Conservation (phyloP, 192 early-diverging fungal genomes). For the Pilaira anomala region DNA sequence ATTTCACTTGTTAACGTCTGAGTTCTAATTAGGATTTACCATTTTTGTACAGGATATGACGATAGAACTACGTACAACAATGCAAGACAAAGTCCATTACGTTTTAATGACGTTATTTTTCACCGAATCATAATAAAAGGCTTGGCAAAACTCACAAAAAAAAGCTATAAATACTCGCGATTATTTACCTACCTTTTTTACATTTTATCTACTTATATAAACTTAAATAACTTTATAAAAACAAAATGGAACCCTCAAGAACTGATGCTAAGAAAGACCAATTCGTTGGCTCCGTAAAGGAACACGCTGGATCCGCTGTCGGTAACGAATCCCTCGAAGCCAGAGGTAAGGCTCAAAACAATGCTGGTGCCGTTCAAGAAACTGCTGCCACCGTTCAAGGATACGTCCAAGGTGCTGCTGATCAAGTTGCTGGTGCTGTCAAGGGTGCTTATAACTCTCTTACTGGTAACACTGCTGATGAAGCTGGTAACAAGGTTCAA, state of each 20-base stretch:
- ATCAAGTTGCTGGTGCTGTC: conserved; percentile 30
- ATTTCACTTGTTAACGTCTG: no score
- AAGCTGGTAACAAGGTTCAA: conserved; percentile 4
- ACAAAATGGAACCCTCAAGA: conserved; percentile 23
- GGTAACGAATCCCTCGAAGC: conserved; percentile 34
- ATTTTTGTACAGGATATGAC: no score
- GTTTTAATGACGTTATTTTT: no score
- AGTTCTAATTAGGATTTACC: no score
- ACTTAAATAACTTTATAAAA: no score
- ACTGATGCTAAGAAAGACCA: conserved; percentile 28
- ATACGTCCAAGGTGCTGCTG: conserved; percentile 25
- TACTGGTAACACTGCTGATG: conserved; percentile 16
- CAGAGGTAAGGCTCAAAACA: conserved; percentile 33
- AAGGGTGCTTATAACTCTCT: conserved; percentile 24
- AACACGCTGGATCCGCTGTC: conserved; percentile 37
- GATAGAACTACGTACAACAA: no score
- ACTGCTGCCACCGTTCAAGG: conserved; percentile 22
- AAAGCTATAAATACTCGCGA: background rate
- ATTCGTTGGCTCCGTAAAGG: conserved; percentile 36
- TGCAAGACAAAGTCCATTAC: no score
- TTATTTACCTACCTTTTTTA: no score
- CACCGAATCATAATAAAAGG: no score
- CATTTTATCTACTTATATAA: no score
- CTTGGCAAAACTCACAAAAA: background rate
- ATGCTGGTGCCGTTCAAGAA: conserved; percentile 26